Evolutionary conservation across 306 rosid genomes (phyloP).

Genomic region (Casuarina equisetifolia): DNA sequence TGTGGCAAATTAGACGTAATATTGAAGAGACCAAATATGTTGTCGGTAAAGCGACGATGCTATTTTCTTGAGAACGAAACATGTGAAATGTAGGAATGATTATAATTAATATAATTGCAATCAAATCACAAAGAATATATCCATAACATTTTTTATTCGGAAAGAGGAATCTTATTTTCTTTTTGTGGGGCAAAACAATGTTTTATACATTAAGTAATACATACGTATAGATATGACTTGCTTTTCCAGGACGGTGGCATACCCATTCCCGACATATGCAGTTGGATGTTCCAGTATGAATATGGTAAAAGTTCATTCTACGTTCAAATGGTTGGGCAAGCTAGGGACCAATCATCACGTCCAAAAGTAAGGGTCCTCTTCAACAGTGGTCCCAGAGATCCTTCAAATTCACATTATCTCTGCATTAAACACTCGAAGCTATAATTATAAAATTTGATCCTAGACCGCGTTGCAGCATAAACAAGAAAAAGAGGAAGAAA

Average conservation of each 20-base stretch:
- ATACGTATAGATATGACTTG: conserved; percentile 6
- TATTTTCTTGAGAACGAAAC: background rate
- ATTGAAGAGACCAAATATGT: too few relatives aligned
- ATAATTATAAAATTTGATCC: background rate
- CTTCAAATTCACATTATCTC: background rate
- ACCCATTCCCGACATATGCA: background rate
- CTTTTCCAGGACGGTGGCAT: conserved; percentile 38
- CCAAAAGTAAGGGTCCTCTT: conserved; percentile 30
- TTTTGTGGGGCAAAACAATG: background rate
- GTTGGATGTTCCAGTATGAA: background rate
- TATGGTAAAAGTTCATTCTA: background rate
- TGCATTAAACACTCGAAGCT: background rate
- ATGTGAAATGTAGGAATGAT: background rate
- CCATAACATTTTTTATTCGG: background rate
- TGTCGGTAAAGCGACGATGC: too few relatives aligned
- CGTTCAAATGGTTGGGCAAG: background rate
- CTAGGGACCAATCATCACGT: background rate
- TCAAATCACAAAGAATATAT: background rate
- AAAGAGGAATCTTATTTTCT: background rate
- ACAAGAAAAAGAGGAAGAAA: background rate
- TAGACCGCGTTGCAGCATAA: background rate
- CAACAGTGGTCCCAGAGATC: conserved; percentile 9
- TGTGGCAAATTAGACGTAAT: too few relatives aligned
- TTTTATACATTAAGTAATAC: conserved; percentile 31
- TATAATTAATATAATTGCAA: background rate